phyloP scores from a whole-genome alignment of 805 yeast species.

The Candida methanosorbosa region DNA sequence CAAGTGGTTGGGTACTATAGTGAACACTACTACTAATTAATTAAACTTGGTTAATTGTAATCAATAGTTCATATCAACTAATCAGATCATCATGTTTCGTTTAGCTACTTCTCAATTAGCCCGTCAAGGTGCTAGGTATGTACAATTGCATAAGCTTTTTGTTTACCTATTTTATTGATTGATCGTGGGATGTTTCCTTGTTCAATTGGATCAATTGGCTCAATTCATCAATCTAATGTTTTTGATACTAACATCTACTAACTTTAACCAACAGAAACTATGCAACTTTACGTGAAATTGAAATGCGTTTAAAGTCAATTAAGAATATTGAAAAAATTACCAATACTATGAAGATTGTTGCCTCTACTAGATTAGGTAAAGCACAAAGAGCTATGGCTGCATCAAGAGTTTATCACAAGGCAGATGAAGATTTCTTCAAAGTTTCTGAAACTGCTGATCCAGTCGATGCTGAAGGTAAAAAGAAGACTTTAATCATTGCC shows the following conservation, averaged over 20 bases:
- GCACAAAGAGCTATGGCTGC: conserved; percentile 93
- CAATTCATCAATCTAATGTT: no score
- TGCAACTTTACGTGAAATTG: conserved; percentile 98
- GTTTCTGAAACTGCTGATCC: conserved; percentile 80
- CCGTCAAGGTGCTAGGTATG: no score
- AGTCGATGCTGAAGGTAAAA: conserved; percentile 30
- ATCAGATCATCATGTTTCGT: no score
- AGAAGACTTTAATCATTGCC: conserved; percentile 72
- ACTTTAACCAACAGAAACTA: conserved; percentile 55
- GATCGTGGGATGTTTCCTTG: no score
- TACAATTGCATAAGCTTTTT: no score
- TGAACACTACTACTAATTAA: no score
- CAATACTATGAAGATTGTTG: conserved; percentile 99
- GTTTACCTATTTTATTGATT: no score
- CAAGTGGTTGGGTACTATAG: no score
- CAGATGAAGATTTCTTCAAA: conserved; percentile 70
- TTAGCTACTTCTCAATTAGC: no score
- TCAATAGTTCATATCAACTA: no score
- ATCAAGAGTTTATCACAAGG: conserved; percentile 75
- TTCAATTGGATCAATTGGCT: no score
- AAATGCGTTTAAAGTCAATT: conserved; percentile 94
- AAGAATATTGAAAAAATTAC: conserved; percentile 99
- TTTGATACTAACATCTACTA: not conserved
- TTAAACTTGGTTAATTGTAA: no score
- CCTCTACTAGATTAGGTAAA: conserved; percentile 90